These are phyloP conservation scores for Geotrichum citri-aurantii DNA, from an alignment of 1,139 yeast genomes.

Conservation along the genomic window DNA sequence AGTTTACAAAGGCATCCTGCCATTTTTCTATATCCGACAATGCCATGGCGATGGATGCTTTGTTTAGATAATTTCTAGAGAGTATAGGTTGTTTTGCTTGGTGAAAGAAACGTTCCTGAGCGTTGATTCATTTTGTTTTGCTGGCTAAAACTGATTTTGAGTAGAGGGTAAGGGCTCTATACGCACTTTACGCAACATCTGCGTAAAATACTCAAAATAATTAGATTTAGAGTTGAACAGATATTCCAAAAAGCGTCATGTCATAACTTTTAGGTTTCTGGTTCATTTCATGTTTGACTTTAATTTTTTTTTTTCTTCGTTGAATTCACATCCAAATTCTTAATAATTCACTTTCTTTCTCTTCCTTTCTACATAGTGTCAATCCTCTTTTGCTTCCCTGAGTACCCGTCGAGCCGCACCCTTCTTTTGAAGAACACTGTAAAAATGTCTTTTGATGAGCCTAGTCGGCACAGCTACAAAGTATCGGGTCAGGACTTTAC, in stretches of 20 bases:
- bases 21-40: slow-evolving; percentile 19
- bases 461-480: slow-evolving; percentile 21
- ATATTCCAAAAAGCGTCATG: no score
- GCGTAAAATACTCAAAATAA: neutral
- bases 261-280: no score
- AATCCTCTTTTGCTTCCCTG: neutral
- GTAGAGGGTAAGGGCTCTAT: slow-evolving; percentile 3
- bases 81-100: neutral
- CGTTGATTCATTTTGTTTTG: neutral
- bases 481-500: slow-evolving; percentile 21
- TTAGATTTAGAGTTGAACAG: no score
- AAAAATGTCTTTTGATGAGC: slow-evolving; percentile 1
- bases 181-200: neutral
- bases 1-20: slow-evolving; percentile 29
- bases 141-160: neutral
- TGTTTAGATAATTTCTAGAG: no score
- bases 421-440: neutral
- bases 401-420: neutral
- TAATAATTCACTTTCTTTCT: neutral
- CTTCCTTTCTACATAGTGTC: neutral
- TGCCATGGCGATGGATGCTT: slow-evolving; percentile 6
- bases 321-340: neutral
- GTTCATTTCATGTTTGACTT: neutral
- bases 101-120: neutral
- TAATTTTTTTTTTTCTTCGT: neutral